Evolutionary conservation across 2,329 filamentous ascomycete genomes (phyloP), one percentile per base, ranked within the genome.

Genomic region (Claviceps capensis): DNA sequence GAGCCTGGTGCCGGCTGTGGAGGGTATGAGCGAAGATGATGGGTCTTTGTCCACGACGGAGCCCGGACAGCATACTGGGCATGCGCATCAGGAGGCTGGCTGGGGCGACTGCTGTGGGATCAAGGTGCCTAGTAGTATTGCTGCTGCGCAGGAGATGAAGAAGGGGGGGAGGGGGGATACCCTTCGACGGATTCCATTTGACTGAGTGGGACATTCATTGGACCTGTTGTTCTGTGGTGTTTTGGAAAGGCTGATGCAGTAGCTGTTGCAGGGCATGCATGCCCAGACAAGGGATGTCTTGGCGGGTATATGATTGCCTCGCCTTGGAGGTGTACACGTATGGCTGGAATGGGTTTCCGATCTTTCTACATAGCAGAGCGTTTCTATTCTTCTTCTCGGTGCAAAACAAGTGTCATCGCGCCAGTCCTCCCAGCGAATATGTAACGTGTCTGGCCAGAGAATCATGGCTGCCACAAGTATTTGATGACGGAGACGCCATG

Each of bases 41-140:
- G 68, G 69, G 1, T 75, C 71, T n/a, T 61, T 66, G 4, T 43
- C 17, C 23, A 14, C 49, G 19, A 38, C 48, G 14, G 43, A 44
- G 22, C 77, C 78, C 0, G 79, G 83, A 49, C 71, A 71, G 56
- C 79, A 82, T 57, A 71, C 81, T 26, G 78, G 83, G 26, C 79
- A 83, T 49, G 72, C 72, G 52, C 79, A 82, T 57, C 78, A 83
- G 49, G 77, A 79, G 47, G 80, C 74, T 52, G 81, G 80, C 22
- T 98, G 93, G 87, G 91, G 91, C 5, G 93, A 98, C 67, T 98
- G 93, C 67, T 98, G 93, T 65, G 93, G 93, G 26, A 98, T 98
- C 68, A 91, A 95, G 61, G 93, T 98, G 16, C 94, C 93, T 0
- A 95, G 90, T 63, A 91, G 88, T 50, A 78, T 97, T 53, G 94